Percentiles rank a stretch among this genome's conserved stretches.
Conservation (phyloP, 768 basidiomycete genomes). For the Collybiopsis luxurians region DNA sequence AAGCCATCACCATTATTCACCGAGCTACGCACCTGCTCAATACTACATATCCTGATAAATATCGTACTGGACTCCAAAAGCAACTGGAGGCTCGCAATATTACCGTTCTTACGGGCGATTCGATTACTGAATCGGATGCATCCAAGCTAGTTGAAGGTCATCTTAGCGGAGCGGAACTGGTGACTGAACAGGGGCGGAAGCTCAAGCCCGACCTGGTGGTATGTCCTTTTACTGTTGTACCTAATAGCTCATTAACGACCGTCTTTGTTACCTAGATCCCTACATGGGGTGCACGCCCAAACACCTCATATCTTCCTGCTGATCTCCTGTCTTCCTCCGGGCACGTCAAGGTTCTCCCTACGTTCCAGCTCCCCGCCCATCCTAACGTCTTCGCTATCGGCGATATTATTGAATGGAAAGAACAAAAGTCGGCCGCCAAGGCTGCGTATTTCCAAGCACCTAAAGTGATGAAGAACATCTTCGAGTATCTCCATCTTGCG, state of each 20-base stretch:
- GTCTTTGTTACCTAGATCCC: not conserved
- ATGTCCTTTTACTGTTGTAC: conserved; percentile 13
- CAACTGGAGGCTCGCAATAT: conserved; percentile 31
- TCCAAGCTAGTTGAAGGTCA: conserved; percentile 22
- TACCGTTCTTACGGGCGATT: conserved; percentile 33
- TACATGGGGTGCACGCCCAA: conserved; percentile 18
- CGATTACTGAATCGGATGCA: conserved; percentile 32
- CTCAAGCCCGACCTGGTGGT: conserved; percentile 45
- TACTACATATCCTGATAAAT: conserved; percentile 38
- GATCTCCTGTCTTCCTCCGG: conserved; percentile 34
- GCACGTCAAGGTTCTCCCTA: conserved; percentile 50
- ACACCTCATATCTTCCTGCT: conserved; percentile 35
- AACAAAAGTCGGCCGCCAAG: conserved; percentile 60
- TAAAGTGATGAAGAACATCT: conserved; percentile 48
- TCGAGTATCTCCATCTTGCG: conserved; percentile 36
- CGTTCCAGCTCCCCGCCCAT: conserved; percentile 51
- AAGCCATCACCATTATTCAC: conserved; percentile 43
- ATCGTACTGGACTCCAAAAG: conserved; percentile 35
- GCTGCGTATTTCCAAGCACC: conserved; percentile 35
- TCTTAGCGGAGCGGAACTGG: conserved; percentile 21
- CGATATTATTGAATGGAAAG: conserved; percentile 60
- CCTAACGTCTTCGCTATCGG: conserved; percentile 62
- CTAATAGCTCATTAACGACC: not conserved
- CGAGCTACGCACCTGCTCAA: conserved; percentile 39
- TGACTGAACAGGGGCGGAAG: conserved; percentile 33